Evolutionary conservation across 1,139 yeast species (phyloP).

Genomic region (Torulaspora pretoriensis): DNA sequence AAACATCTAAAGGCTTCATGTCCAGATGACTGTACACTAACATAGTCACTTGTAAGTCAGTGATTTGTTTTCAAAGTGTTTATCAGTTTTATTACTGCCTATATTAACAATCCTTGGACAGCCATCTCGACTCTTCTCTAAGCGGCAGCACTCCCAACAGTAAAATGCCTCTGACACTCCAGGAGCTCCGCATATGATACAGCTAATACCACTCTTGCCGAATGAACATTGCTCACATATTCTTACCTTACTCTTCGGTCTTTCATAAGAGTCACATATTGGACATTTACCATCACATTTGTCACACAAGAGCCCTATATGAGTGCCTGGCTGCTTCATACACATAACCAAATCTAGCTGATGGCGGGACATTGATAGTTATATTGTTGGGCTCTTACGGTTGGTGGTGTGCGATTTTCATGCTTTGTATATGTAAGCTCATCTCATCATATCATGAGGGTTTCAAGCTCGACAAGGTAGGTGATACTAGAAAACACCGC

Average conservation of each 20-base stretch:
- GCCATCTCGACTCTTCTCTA: slow-evolving; percentile 85
- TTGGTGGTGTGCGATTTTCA: not conserved
- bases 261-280: slow-evolving; percentile 79
- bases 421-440: not conserved
- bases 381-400: not conserved
- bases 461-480: not conserved
- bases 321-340: slow-evolving; percentile 77
- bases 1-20: too few species aligned
- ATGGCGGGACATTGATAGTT: slow-evolving; percentile 69
- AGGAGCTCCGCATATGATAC: slow-evolving; percentile 65
- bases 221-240: slow-evolving; percentile 84
- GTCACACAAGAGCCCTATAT: slow-evolving; percentile 66
- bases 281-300: slow-evolving; percentile 94
- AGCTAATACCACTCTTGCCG: slow-evolving; percentile 59
- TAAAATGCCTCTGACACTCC: slow-evolving; percentile 71
- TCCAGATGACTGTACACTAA: too few species aligned
- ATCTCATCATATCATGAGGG: not conserved
- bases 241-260: slow-evolving; percentile 66
- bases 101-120: slow-evolving; percentile 82
- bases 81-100: slow-evolving; percentile 70
- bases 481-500: not conserved
- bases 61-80: slow-evolving; percentile 52
- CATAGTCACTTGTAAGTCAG: slow-evolving; percentile 6
- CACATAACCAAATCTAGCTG: slow-evolving; percentile 85
- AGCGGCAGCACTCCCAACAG: slow-evolving; percentile 78